Base-by-base conservation (phyloP, 148 eudicot genomes). In the Camellia lanceoleosa region DNA sequence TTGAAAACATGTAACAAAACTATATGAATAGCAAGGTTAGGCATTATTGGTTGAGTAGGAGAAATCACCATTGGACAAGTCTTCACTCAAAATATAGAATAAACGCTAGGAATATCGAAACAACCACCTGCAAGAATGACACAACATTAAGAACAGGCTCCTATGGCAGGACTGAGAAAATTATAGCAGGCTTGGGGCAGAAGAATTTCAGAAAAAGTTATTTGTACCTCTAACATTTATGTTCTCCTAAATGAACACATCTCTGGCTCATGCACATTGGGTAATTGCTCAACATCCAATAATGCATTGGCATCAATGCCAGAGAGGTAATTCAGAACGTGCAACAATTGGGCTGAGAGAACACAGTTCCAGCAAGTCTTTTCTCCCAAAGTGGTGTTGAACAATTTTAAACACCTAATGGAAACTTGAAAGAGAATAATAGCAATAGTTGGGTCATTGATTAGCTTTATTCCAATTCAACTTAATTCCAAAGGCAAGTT, bases 41-140 rank as follows among this genome's bases (percentile, higher is more conserved):
- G 38, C 49, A 42, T 54, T 30, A 8, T 38, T 77, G 56, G 52
- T 19, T 64, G 14, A 43, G 30, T 7, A 18, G 12, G 41, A 68
- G 62, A 43, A 68, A 38, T 68, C 62, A 78, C 80, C 73, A 68
- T 78, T 23, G 9, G 3, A 54, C 13, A 73, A 30, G 75, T 23
- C 60, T 73, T 69, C 63, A 38, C 11, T 23, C n/a, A 14, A 11
- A 3, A 9, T 54, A 54, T 56, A 0, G 8, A 73, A 30, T 42
- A 73, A 54, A 41, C 56, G 63, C 60, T 41, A 41, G 20, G 19
- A 7, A 54, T 41, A 38, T 52, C 20, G 41, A 52, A 49, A 23
- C 62, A 41, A 58, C 18, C 44, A 51, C 30, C 70, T 49, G 19
- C 71, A 76, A 49, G 59, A 76, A 63, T 49, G 43, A 46, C 2